Conservation (phyloP, 2,329 filamentous ascomycete genomes). For the Fusarium sp. region DNA sequence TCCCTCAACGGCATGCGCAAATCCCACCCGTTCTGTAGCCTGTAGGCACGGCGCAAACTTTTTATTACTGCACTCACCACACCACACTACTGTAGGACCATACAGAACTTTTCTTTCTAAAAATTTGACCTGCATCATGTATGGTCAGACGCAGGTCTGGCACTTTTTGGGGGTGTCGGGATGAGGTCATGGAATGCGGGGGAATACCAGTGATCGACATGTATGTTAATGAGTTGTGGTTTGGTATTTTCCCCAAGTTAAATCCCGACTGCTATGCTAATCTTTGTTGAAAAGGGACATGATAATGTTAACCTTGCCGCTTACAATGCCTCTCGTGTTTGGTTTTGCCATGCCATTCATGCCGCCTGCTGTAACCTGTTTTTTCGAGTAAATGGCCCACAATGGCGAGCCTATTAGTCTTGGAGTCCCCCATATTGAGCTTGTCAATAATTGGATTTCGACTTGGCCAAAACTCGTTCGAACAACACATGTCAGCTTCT, state of each 20-base stretch:
- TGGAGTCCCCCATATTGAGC: not conserved
- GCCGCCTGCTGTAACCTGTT: constrained; percentile 5
- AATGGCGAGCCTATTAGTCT: not conserved
- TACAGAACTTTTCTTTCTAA: constrained; percentile 3
- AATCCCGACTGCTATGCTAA: constrained; percentile 17
- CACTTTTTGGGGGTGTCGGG: constrained; percentile 41
- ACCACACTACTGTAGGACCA: constrained; percentile 13
- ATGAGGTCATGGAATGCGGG: constrained; percentile 52
- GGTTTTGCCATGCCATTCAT: not conserved
- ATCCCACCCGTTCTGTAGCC: constrained; percentile 9
- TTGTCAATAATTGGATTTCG: not conserved
- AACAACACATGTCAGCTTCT: not conserved
- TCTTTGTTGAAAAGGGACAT: constrained; percentile 13
- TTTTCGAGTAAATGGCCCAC: constrained; percentile 12
- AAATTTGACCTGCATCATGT: constrained; percentile 26
- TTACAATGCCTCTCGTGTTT: not conserved
- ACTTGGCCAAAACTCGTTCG: not conserved
- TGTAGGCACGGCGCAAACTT: constrained; percentile 19
- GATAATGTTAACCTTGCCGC: not conserved
- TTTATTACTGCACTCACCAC: constrained; percentile 2
- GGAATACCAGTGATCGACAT: constrained; percentile 41
- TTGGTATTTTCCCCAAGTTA: constrained; percentile 4
- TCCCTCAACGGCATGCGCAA: constrained; percentile 30
- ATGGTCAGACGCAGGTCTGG: constrained; percentile 39
- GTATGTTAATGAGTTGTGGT: constrained; percentile 14